These are phyloP conservation scores for Amphirosellinia nigrospora DNA, from an alignment of 495 filamentous ascomycete genomes.

Conservation along the genomic window DNA sequence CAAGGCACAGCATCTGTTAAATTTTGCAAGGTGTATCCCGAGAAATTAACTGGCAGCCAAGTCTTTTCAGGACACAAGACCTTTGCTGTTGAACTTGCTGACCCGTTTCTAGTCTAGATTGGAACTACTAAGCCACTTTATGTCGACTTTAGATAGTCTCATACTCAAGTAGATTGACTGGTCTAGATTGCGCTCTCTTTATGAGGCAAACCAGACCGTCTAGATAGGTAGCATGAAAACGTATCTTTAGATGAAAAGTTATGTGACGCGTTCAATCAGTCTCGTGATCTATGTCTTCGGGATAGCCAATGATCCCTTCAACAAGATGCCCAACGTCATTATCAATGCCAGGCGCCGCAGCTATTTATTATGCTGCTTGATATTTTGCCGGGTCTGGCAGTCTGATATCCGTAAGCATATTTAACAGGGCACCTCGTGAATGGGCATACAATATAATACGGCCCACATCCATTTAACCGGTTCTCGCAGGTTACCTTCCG, in stretches of 20 bases:
- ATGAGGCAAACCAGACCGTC: constrained; percentile 28
- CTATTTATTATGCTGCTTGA: not conserved
- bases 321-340: not conserved
- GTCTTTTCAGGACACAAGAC: constrained; percentile 21
- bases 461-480: constrained; percentile 19
- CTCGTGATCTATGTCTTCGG: not conserved
- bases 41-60: constrained; percentile 7
- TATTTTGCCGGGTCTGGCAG: not conserved
- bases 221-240: constrained; percentile 39
- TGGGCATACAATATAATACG: constrained; percentile 12
- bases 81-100: constrained; percentile 33
- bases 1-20: constrained; percentile 2
- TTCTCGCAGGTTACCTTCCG: constrained; percentile 21
- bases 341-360: not conserved
- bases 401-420: not conserved
- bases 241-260: constrained; percentile 1
- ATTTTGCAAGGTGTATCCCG: not conserved
- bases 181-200: constrained; percentile 33
- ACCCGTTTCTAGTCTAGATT: constrained; percentile 38
- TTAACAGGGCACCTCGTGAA: constrained; percentile 7
- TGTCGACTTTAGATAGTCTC: constrained; percentile 15
- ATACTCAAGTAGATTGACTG: constrained; percentile 34
- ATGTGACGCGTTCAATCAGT: not conserved
- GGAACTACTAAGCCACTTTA: constrained; percentile 28
- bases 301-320: not conserved